These are phyloP conservation scores for Podaxis mareebaensis DNA, from an alignment of 768 basidiomycete genomes.

Conservation along the genomic window DNA sequence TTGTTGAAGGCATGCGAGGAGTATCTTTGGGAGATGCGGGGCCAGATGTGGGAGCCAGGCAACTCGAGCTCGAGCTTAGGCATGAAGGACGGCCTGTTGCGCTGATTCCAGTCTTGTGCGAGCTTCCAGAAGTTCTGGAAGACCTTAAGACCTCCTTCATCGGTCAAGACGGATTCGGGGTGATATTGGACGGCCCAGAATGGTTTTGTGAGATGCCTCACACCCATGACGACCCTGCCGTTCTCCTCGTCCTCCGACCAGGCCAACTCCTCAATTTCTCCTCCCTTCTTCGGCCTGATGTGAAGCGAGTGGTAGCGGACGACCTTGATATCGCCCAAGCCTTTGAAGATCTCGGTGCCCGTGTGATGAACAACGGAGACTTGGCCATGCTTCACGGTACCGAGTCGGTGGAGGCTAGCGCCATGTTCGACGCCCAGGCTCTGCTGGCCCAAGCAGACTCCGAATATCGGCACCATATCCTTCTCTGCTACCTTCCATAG, in stretches of 20 bases:
- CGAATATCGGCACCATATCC: conserved; percentile 69
- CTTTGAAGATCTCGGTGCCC: conserved; percentile 61
- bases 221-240: conserved; percentile 73
- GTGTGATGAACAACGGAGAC: conserved; percentile 63
- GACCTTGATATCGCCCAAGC: conserved; percentile 51
- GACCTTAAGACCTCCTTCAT: conserved; percentile 66
- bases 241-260: conserved; percentile 74
- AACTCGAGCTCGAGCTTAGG: conserved; percentile 25
- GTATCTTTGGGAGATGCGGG: conserved; percentile 35
- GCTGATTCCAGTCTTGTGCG: conserved; percentile 56
- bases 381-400: conserved; percentile 35
- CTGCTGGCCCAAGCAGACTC: conserved; percentile 83
- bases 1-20: conserved; percentile 23
- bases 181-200: conserved; percentile 93
- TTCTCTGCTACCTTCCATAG: conserved; percentile 64
- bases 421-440: conserved; percentile 70
- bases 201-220: conserved; percentile 61
- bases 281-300: conserved; percentile 44
- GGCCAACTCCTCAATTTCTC: conserved; percentile 64
- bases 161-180: conserved; percentile 80
- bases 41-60: conserved; percentile 59
- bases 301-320: conserved; percentile 85
- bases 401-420: conserved; percentile 56
- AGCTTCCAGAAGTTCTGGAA: conserved; percentile 75
- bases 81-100: conserved; percentile 44